Base-by-base conservation (phyloP, 2,329 filamentous ascomycete species). In the Helotiales sp. region DNA sequence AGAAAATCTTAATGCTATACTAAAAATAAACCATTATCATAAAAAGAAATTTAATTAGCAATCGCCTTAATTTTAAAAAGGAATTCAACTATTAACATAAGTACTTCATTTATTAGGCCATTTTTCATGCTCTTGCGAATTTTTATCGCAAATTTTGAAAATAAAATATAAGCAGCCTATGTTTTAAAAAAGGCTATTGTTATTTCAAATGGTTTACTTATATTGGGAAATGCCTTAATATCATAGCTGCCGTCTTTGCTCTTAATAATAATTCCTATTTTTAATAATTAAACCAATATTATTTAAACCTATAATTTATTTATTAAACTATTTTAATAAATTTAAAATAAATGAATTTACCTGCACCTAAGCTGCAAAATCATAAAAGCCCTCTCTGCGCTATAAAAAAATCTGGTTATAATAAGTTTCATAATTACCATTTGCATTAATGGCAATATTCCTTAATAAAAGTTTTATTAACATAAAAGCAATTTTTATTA, bases 251-350 rank as follows among this genome's bases (percentile, higher is more conserved):
- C 43, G 17, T 47, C 43, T 47, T 47, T 47, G 43, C 43, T 47
- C 10, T n/a, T 47, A n/a, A 47, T 24, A 47, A 47, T 22, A 6
- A n/a, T 47, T 24, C 43, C 43, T 47, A 47, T 47, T n/a, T 47
- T 47, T 47, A n/a, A n/a, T n/a, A 47, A 11, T 20, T n/a, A n/a
- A n/a, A 47, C 43, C 43, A n/a, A 47, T 4, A n/a, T 22, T n/a
- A 47, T 47, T n/a, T 47, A n/a, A n/a, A 47, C 43, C 43, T 47
- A 22, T n/a, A 47, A 47, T n/a, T 47, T 47, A n/a, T 47, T 47
- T 22, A 47, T 10, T 47, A 10, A n/a, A 20, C 43, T 47, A 47
- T 47, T n/a, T 47, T n/a, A 47, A 47, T n/a, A 47, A 47, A 47
- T 47, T 5, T 47, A 11, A 47, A 47, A n/a, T n/a, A 22, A 47